Evolutionary conservation across 768 basidiomycete species (phyloP).

Genomic region (Leccinum imitatum): DNA sequence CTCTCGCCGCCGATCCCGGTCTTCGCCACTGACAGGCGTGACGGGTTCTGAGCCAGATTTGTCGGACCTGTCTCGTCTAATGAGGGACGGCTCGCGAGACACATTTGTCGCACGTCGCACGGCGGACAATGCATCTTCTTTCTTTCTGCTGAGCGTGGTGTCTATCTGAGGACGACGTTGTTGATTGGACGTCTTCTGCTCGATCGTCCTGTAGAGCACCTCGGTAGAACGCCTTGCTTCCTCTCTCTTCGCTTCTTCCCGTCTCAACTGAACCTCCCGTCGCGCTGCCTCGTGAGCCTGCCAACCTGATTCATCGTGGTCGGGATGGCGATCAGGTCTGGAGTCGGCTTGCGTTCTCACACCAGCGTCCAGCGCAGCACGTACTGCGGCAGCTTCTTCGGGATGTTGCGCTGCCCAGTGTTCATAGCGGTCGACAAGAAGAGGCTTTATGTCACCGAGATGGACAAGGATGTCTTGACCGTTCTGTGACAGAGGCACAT

Average conservation of each 20-base stretch:
- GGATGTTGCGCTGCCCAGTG: conserved; percentile 52
- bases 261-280: conserved; percentile 32
- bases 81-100: conserved; percentile 26
- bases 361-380: conserved; percentile 22
- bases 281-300: conserved; percentile 33
- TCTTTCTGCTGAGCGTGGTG: conserved; percentile 28
- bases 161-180: conserved; percentile 30
- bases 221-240: conserved; percentile 36
- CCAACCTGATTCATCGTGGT: conserved; percentile 34
- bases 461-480: conserved; percentile 72
- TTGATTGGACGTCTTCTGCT: conserved; percentile 18
- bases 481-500: conserved; percentile 45
- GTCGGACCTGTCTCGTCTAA: conserved; percentile 24
- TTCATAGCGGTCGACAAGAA: conserved; percentile 63
- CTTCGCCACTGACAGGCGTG: conserved; percentile 30
- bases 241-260: conserved; percentile 36
- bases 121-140: conserved; percentile 29
- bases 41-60: conserved; percentile 26
- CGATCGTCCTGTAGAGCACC: conserved; percentile 32
- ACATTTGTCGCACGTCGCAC: conserved; percentile 27
- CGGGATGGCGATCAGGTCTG: conserved; percentile 25
- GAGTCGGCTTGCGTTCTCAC: conserved; percentile 25
- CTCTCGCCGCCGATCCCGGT: conserved; percentile 26
- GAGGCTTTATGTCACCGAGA: conserved; percentile 63
- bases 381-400: conserved; percentile 31